These are phyloP conservation scores for Populus deltoides DNA, from an alignment of 345 rosid genomes.

Conservation along the genomic window DNA sequence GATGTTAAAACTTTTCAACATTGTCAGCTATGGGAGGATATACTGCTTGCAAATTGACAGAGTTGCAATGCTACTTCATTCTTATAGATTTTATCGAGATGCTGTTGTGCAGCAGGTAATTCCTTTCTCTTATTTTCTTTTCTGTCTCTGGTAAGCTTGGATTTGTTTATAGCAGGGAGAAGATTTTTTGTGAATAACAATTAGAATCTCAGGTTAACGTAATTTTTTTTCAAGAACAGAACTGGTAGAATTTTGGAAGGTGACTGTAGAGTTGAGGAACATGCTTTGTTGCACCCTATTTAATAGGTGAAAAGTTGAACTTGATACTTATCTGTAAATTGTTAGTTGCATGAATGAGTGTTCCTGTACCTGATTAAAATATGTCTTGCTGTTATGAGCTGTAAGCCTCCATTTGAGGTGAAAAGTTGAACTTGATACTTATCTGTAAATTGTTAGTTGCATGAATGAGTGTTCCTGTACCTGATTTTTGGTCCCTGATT, in stretches of 20 bases:
- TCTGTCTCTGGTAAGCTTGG: slow-evolving; percentile 1
- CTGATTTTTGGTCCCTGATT: neutral
- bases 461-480: neutral
- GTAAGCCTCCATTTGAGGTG: no score
- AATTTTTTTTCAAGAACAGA: neutral
- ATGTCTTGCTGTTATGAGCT: no score
- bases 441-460: neutral
- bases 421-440: neutral
- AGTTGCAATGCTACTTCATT: slow-evolving; percentile 90
- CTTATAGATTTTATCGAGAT: slow-evolving; percentile 90
- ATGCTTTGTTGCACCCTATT: neutral
- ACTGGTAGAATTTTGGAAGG: neutral
- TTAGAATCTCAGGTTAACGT: neutral
- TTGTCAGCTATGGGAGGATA: slow-evolving; percentile 92
- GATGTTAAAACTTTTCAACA: slow-evolving; percentile 15
- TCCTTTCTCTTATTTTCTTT: slow-evolving; percentile 4
- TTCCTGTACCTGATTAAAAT: neutral
- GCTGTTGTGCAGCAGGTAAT: slow-evolving; percentile 90
- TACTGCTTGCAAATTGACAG: slow-evolving; percentile 98
- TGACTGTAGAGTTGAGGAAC: neutral
- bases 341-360: neutral
- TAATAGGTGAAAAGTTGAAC: neutral
- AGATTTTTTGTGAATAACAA: neutral
- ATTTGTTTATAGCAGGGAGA: neutral
- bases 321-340: neutral